Evolutionary conservation across 2,329 filamentous ascomycete genomes (phyloP).

Genomic region (Colletotrichum chrysophilum): DNA sequence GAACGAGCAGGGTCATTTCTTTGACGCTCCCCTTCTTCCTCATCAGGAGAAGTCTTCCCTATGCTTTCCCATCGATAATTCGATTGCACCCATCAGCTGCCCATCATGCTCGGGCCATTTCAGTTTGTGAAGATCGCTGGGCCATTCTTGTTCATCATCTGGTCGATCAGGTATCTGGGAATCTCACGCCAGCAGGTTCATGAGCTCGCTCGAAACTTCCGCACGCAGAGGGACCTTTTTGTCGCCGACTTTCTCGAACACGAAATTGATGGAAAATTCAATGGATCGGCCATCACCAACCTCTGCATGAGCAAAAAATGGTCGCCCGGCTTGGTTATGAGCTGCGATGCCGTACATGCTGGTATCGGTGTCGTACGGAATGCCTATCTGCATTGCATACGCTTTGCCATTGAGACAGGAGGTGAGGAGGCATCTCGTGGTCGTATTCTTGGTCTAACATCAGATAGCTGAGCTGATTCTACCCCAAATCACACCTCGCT

Average conservation of each 20-base stretch:
- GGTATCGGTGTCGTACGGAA: slow-evolving; percentile 50
- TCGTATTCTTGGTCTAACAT: slow-evolving; percentile 9
- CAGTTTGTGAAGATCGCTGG: slow-evolving; percentile 25
- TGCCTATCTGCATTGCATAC: slow-evolving; percentile 48
- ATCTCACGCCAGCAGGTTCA: slow-evolving; percentile 25
- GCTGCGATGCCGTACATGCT: slow-evolving; percentile 46
- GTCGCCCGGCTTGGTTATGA: slow-evolving; percentile 45
- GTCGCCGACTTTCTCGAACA: slow-evolving; percentile 35
- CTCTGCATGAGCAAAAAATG: slow-evolving; percentile 43
- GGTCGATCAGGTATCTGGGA: slow-evolving; percentile 29
- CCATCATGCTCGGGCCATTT: slow-evolving; percentile 26
- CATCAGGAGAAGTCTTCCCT: not conserved
- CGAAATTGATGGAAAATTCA: slow-evolving; percentile 36
- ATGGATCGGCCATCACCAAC: slow-evolving; percentile 32
- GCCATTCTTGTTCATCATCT: slow-evolving; percentile 27
- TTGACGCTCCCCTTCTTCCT: not conserved
- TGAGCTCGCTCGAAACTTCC: slow-evolving; percentile 31
- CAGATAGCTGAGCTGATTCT: slow-evolving; percentile 39
- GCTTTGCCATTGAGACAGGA: slow-evolving; percentile 52
- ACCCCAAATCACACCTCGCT: slow-evolving; percentile 37
- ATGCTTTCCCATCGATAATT: not conserved
- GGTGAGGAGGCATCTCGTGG: slow-evolving; percentile 30
- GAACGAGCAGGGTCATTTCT: not conserved
- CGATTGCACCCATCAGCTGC: not conserved
- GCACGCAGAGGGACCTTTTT: slow-evolving; percentile 36